These are phyloP conservation scores for Pichia sorboxylosa DNA, from an alignment of 1,139 yeast genomes.

Conservation along the genomic window DNA sequence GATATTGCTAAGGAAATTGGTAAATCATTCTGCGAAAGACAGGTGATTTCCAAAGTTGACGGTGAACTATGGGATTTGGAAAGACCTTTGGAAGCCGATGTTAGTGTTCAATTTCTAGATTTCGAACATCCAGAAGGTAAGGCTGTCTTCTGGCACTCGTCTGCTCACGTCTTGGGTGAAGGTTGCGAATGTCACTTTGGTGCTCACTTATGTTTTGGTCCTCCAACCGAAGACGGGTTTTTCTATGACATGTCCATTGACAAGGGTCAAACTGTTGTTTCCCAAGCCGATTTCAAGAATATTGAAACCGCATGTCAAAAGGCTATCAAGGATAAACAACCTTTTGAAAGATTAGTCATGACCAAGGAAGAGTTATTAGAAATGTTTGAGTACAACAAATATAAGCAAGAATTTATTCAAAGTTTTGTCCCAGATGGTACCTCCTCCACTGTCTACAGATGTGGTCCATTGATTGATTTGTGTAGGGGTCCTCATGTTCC, in stretches of 20 bases:
- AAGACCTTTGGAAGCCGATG: constrained; percentile 78
- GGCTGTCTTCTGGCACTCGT: constrained; percentile 96
- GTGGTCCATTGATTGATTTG: constrained; percentile 94
- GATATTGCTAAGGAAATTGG: constrained; percentile 78
- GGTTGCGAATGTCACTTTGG: constrained; percentile 95
- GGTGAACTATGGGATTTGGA: constrained; percentile 92
- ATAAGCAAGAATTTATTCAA: constrained; percentile 77
- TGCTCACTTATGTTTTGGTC: constrained; percentile 86
- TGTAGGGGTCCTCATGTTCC: constrained; percentile 99
- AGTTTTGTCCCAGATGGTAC: constrained; percentile 95
- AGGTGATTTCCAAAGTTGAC: constrained; percentile 82
- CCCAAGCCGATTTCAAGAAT: constrained; percentile 72
- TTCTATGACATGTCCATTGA: constrained; percentile 93
- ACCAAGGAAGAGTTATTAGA: constrained; percentile 82
- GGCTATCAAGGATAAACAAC: constrained; percentile 93
- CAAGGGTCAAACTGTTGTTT: constrained; percentile 62
- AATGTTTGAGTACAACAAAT: constrained; percentile 93
- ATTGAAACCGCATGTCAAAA: constrained; percentile 82
- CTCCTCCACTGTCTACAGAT: constrained; percentile 91
- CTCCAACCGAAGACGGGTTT: constrained; percentile 97
- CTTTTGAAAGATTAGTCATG: constrained; percentile 86
- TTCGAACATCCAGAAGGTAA: constrained; percentile 85
- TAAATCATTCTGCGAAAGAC: constrained; percentile 77
- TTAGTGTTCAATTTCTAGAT: constrained; percentile 60
- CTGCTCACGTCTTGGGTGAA: constrained; percentile 97